A percentile compares a stretch with the other conserved stretches of the same genome.
These are phyloP conservation scores for Basidioascus undulatus DNA, from an alignment of 768 basidiomycete genomes.

Conservation along the genomic window DNA sequence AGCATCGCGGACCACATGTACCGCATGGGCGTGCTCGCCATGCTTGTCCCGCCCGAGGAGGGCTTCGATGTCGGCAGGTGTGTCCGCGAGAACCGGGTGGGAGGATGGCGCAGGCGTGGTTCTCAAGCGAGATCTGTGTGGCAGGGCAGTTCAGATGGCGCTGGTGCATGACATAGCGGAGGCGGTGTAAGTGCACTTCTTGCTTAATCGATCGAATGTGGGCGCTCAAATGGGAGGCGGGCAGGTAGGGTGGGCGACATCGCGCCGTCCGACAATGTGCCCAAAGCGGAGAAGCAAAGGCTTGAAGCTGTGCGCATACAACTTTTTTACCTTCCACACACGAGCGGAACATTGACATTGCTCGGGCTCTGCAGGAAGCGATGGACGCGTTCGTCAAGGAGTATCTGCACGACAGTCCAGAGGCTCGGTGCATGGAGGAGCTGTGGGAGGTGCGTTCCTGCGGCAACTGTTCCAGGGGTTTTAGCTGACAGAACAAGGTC, in stretches of 20 bases:
- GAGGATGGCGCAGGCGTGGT: neutral
- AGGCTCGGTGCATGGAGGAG: slow-evolving; percentile 38
- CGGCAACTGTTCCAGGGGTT: neutral
- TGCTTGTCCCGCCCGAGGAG: slow-evolving; percentile 53
- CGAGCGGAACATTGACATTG: slow-evolving; percentile 5
- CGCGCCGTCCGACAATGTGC: slow-evolving; percentile 62
- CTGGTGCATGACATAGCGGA: slow-evolving; percentile 90
- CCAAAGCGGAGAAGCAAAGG: slow-evolving; percentile 51
- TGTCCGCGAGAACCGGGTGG: slow-evolving; percentile 13
- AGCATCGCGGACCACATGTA: slow-evolving; percentile 96
- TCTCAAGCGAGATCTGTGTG: neutral
- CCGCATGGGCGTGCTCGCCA: slow-evolving; percentile 76
- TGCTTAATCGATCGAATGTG: neutral
- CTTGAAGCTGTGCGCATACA: slow-evolving; percentile 36
- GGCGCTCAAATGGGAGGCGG: neutral
- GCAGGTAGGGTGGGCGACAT: slow-evolving; percentile 63
- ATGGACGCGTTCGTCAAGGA: slow-evolving; percentile 74
- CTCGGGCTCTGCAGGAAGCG: slow-evolving; percentile 33
- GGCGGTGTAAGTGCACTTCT: slow-evolving; percentile 32
- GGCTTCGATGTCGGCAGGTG: slow-evolving; percentile 17
- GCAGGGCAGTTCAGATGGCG: slow-evolving; percentile 65
- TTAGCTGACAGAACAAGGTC: neutral
- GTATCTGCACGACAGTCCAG: slow-evolving; percentile 57
- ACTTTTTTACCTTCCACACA: too few species aligned
- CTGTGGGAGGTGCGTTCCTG: slow-evolving; percentile 41